phyloP scores from a whole-genome alignment of 2,329 filamentous ascomycete species.

The Talaromyces sp. region DNA sequence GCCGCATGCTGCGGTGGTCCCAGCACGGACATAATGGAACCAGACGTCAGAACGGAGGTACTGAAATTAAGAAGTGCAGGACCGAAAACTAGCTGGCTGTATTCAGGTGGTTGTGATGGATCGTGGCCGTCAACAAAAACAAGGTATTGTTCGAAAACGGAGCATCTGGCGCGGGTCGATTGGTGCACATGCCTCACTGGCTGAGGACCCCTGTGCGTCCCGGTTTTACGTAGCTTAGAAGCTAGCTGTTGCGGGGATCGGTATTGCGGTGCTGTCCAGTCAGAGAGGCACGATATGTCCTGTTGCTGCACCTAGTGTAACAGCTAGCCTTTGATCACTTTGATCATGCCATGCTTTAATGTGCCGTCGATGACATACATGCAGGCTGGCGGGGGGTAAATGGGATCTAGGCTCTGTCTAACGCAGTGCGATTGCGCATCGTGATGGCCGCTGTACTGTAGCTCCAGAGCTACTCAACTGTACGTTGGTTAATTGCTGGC shows the following conservation, averaged over 20 bases:
- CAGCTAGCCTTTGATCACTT: neutral
- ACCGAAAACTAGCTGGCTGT: neutral
- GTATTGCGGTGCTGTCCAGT: neutral
- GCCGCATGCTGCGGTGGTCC: slow-evolving; percentile 8
- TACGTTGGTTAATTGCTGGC: neutral
- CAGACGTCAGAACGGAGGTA: slow-evolving; percentile 1
- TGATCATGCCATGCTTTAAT: slow-evolving; percentile 1
- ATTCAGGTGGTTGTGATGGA: neutral
- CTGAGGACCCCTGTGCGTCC: neutral
- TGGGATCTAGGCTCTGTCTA: neutral
- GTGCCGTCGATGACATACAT: neutral
- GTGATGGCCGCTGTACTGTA: neutral
- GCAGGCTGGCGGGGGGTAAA: neutral
- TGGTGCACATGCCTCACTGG: neutral
- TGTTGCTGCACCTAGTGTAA: slow-evolving; percentile 6
- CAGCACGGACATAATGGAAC: slow-evolving; percentile 1
- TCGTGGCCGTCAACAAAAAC: slow-evolving; percentile 1
- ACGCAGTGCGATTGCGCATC: neutral
- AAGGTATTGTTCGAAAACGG: slow-evolving; percentile 15
- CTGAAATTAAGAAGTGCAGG: neutral
- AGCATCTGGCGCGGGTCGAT: slow-evolving; percentile 6
- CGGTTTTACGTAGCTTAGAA: neutral
- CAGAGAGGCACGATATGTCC: neutral
- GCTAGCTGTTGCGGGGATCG: slow-evolving; percentile 2
- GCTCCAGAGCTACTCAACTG: neutral